These are phyloP conservation scores for Psilocybe subaeruginosa DNA, from an alignment of 768 basidiomycete species.

Conservation along the genomic window DNA sequence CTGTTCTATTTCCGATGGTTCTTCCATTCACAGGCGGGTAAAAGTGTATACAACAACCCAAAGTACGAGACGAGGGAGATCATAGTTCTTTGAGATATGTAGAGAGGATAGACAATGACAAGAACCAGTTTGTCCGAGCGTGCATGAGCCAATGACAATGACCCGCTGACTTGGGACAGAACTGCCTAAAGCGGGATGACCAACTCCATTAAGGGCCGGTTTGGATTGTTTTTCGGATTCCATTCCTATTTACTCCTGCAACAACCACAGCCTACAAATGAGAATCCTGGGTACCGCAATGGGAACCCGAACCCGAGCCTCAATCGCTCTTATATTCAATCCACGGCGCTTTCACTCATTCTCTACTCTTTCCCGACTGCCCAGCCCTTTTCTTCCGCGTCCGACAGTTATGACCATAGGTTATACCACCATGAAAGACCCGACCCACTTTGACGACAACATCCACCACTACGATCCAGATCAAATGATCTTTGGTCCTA, in stretches of 20 bases:
- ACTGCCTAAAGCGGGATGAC: constrained; percentile 16
- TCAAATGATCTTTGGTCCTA: constrained; percentile 60
- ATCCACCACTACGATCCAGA: constrained; percentile 41
- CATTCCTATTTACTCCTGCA: not conserved
- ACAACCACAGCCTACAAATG: not conserved
- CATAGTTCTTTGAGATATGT: constrained; percentile 31
- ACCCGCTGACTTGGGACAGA: constrained; percentile 18
- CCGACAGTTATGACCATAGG: constrained; percentile 22
- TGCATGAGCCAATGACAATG: constrained; percentile 19
- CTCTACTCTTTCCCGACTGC: constrained; percentile 40
- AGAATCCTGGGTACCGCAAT: constrained; percentile 17
- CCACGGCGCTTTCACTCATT: constrained; percentile 13
- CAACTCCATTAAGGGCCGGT: constrained; percentile 10
- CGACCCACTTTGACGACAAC: constrained; percentile 28
- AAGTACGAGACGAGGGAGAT: constrained; percentile 59
- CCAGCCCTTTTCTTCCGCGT: constrained; percentile 34
- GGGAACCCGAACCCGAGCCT: constrained; percentile 15
- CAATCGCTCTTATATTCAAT: constrained; percentile 41
- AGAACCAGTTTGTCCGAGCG: constrained; percentile 7
- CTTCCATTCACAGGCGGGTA: constrained; percentile 61
- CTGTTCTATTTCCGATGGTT: too few species aligned
- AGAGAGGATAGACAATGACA: constrained; percentile 12
- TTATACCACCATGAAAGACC: constrained; percentile 11
- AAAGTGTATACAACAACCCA: constrained; percentile 83
- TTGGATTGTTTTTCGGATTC: constrained; percentile 18